These are phyloP conservation scores for Juncus effusus DNA, from an alignment of 176 grass and related monocot species.

Conservation along the genomic window DNA sequence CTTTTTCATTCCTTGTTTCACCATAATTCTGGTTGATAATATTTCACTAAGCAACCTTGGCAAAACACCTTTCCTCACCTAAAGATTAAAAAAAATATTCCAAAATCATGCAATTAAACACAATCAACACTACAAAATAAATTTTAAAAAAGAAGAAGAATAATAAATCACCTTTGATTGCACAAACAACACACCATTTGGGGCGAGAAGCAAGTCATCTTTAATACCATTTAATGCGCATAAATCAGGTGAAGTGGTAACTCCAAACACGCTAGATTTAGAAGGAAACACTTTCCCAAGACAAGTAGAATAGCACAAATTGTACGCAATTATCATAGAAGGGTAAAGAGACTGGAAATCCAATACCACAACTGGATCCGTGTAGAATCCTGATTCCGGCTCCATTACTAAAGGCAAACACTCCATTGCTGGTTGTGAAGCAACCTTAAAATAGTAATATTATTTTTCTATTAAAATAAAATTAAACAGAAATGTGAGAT, in stretches of 20 bases:
- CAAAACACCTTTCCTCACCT: constrained; percentile 92
- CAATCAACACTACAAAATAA: constrained; percentile 1
- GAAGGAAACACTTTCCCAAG: constrained; percentile 94
- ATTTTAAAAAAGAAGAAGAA: constrained; percentile 3
- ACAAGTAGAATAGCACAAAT: constrained; percentile 89
- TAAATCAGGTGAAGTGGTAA: constrained; percentile 64
- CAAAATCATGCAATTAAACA: constrained; percentile 25
- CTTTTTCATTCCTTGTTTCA: constrained; percentile 95
- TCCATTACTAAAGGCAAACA: constrained; percentile 98
- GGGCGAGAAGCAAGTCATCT: constrained; percentile 61
- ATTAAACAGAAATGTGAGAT: not conserved
- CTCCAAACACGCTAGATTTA: constrained; percentile 77
- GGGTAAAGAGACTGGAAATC: constrained; percentile 99
- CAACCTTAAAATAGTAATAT: constrained; percentile 59
- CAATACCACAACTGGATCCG: constrained; percentile 88
- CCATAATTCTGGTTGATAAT: constrained; percentile 90
- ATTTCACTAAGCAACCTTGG: constrained; percentile 79
- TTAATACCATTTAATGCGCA: constrained; percentile 49
- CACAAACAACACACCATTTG: constrained; percentile 85
- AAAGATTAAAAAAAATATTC: constrained; percentile 21
- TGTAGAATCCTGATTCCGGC: constrained; percentile 91
- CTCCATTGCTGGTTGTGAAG: constrained; percentile 96
- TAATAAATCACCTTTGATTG: constrained; percentile 62
- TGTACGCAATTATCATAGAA: constrained; percentile 99
- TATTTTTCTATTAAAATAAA: not conserved